Evolutionary conservation across 805 yeast genomes (phyloP), one percentile per base, ranked within the genome.

Genomic region (Candida germanica): DNA sequence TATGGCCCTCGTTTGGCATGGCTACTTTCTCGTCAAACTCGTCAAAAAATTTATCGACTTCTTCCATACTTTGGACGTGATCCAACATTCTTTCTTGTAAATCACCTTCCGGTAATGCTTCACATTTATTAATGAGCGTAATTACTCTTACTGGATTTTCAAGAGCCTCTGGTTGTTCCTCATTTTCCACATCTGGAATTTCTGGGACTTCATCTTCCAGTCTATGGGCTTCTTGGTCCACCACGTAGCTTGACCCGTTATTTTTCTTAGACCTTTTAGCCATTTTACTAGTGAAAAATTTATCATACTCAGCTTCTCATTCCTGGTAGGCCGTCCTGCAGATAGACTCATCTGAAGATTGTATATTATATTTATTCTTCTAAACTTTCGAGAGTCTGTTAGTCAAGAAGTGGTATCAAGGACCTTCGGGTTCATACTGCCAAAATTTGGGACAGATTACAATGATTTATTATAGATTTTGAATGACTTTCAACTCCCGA

Each of bases 1-100:
- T 66, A 40, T 68, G 65, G 4, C 69, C 73, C 42, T 75, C 77
- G 44, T 77, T 76, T 3, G 80, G 81, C 27, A 68, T 60, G 6
- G 80, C 78, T 11, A 77, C 61, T 16, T 54, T 52, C 26, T 61
- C 70, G 49, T 77, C 82, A 46, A 77, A 77, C 25, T 51, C 49
- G 45, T 77, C 79, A 44, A 77, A 76, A 43, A 76, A 75, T 21
- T 49, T 55, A 48, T 77, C 75, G 49, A 75, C 69, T 28, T 65
- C 70, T 11, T 64, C 69, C 46, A 72, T 63, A 13, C 71, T 67
- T 44, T 66, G 69, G 26, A 77, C 61, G 14, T 61, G 58, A 40
- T 65, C 67, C 46, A 75, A 53, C 34, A 68, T 49, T 28, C 75
- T 54, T 45, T 76, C 80, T 36, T 71, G 73, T 68, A 74, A 58